Evolutionary conservation across 345 rosid species (phyloP).

Genomic region (Kernera saxatilis): DNA sequence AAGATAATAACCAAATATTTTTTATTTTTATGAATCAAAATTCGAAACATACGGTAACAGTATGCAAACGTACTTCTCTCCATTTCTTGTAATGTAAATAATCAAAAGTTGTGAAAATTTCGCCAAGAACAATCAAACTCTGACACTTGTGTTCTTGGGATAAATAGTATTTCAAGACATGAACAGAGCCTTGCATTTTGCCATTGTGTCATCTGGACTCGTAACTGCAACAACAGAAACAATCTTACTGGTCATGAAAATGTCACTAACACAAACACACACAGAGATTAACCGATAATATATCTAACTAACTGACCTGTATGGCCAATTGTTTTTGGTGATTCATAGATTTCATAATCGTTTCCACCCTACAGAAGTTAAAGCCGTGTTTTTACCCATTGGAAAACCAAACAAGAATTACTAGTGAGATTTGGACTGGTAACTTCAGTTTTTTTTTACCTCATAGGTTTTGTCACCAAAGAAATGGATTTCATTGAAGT

Average conservation of each 20-base stretch:
- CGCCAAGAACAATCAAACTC: conserved; percentile 3
- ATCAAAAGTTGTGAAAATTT: conserved; percentile 14
- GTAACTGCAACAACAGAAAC: conserved; percentile 51
- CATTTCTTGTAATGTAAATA: conserved; percentile 20
- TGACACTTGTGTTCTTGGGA: background rate
- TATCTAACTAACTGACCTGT: conserved; percentile 53
- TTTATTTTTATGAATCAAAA: conserved; percentile 17
- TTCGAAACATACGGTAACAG: conserved; percentile 4
- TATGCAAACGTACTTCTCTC: background rate
- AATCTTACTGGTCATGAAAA: background rate
- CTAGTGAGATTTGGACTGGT: background rate
- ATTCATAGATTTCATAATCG: conserved; percentile 81
- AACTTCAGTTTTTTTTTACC: conserved; percentile 33
- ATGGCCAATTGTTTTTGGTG: conserved; percentile 80
- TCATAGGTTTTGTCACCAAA: conserved; percentile 98
- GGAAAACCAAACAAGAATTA: background rate
- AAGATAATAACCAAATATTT: background rate
- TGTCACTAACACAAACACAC: background rate
- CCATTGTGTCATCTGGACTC: conserved; percentile 67
- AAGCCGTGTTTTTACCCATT: background rate
- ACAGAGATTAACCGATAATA: background rate
- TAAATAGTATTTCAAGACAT: conserved; percentile 25
- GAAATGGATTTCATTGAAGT: conserved; percentile 82
- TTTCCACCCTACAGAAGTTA: conserved; percentile 76
- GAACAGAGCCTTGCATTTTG: conserved; percentile 33